phyloP scores from a whole-genome alignment of 2,329 filamentous ascomycete species.

The Penicillium thymicola region DNA sequence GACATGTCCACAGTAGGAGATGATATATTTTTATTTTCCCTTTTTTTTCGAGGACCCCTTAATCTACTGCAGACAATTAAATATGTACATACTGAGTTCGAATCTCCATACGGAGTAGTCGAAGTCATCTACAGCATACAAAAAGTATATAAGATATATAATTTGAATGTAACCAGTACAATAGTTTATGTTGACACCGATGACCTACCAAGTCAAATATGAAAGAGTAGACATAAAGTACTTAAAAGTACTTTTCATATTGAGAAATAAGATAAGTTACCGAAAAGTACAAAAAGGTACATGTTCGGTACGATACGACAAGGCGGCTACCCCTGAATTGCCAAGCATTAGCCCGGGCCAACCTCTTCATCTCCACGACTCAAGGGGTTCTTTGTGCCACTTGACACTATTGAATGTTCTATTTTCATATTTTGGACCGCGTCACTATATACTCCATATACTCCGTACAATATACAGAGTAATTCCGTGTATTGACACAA shows the following conservation, averaged over 20 bases:
- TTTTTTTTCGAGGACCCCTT: neutral
- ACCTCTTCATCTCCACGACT: slow-evolving; percentile 16
- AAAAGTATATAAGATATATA: neutral
- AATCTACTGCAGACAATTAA: slow-evolving; percentile 1
- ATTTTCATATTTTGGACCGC: slow-evolving; percentile 1
- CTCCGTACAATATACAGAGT: neutral
- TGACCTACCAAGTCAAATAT: neutral
- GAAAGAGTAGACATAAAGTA: neutral
- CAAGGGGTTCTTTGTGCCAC: slow-evolving; percentile 13
- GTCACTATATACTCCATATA: neutral
- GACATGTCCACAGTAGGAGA: neutral
- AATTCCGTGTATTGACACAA: neutral
- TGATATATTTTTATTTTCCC: too few relatives aligned
- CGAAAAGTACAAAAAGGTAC: slow-evolving; percentile 1
- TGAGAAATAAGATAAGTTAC: neutral
- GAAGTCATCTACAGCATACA: neutral
- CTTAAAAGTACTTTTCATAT: neutral
- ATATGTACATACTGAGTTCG: neutral
- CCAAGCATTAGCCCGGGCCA: slow-evolving; percentile 8
- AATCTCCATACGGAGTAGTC: neutral
- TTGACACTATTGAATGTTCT: slow-evolving; percentile 18
- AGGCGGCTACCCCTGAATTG: slow-evolving; percentile 12
- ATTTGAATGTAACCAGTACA: neutral
- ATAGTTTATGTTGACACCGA: neutral
- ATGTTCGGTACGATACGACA: neutral